Percentiles rank a stretch among this genome's conserved stretches.
Evolutionary conservation across 768 basidiomycete species (phyloP).

Genomic region (Suillus brevipes): DNA sequence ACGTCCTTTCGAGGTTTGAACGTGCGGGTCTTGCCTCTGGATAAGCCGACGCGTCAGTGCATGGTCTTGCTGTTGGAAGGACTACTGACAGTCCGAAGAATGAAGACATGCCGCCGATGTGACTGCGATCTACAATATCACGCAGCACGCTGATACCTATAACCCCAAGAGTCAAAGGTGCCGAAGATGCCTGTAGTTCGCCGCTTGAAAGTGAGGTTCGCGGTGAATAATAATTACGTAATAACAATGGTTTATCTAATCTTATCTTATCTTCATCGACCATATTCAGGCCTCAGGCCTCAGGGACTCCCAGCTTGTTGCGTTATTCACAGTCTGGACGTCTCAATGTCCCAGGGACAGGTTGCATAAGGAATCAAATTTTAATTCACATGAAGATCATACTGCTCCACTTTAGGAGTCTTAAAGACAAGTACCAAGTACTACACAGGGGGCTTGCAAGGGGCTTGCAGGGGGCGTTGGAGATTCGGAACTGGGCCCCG

Average conservation of each 20-base stretch:
- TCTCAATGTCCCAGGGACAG: not conserved
- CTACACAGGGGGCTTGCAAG: no score
- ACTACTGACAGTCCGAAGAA: slow-evolving; percentile 80
- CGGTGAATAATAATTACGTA: not conserved
- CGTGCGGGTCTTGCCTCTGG: slow-evolving; percentile 86
- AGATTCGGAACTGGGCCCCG: not conserved
- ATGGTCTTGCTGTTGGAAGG: slow-evolving; percentile 10
- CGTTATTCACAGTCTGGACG: not conserved
- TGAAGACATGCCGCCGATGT: slow-evolving; percentile 61
- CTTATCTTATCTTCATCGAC: slow-evolving; percentile 6
- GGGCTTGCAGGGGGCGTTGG: not conserved
- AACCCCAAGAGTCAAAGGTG: not conserved
- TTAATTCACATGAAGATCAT: not conserved
- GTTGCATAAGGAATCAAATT: not conserved
- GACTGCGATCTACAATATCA: slow-evolving; percentile 11
- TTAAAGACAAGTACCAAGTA: not conserved
- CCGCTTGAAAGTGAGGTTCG: not conserved
- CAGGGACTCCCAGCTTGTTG: not conserved
- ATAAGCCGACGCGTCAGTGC: slow-evolving; percentile 18
- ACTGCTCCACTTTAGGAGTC: not conserved
- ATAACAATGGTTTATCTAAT: not conserved
- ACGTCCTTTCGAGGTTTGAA: slow-evolving; percentile 97
- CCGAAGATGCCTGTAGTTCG: not conserved
- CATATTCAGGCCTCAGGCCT: no score
- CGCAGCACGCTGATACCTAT: not conserved